phyloP scores from a whole-genome alignment of 1,284 basidiomycete genomes.

The Crocinoboletus sp. region DNA sequence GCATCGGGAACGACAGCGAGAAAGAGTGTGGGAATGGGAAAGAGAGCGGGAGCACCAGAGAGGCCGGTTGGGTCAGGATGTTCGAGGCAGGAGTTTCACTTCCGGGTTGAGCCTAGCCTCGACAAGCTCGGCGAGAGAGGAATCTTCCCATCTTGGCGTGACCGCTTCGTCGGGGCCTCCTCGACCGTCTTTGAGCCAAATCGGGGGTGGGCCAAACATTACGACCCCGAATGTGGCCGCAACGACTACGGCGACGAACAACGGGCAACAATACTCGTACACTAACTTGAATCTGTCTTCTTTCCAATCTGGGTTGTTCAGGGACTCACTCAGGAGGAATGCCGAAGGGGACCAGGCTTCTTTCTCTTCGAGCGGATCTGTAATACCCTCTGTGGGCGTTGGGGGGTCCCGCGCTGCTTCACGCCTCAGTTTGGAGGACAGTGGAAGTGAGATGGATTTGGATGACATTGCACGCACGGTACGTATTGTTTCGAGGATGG shows the following conservation, averaged over 20 bases:
- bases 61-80: conserved; percentile 15
- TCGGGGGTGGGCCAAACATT: conserved; percentile 3
- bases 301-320: conserved; percentile 32
- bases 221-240: conserved; percentile 1
- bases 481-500: background rate
- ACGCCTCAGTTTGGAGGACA: conserved; percentile 24
- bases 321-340: conserved; percentile 31
- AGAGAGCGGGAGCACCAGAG: conserved; percentile 19
- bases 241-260: conserved; percentile 9
- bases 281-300: conserved; percentile 30
- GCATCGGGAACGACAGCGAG: conserved; percentile 11
- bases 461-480: conserved; percentile 21
- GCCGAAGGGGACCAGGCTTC: conserved; percentile 26
- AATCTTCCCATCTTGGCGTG: conserved; percentile 7
- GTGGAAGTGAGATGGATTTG: conserved; percentile 30
- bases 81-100: conserved; percentile 15
- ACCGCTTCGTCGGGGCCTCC: background rate
- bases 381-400: background rate
- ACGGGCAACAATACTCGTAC: conserved; percentile 27
- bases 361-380: conserved; percentile 10
- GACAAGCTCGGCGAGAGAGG: conserved; percentile 19
- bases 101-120: conserved; percentile 15
- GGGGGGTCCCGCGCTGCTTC: conserved; percentile 13
- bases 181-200: conserved; percentile 9
- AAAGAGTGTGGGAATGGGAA: conserved; percentile 22